Base-by-base conservation (phyloP, 495 filamentous ascomycete genomes). In the Aspergillus campestris region DNA sequence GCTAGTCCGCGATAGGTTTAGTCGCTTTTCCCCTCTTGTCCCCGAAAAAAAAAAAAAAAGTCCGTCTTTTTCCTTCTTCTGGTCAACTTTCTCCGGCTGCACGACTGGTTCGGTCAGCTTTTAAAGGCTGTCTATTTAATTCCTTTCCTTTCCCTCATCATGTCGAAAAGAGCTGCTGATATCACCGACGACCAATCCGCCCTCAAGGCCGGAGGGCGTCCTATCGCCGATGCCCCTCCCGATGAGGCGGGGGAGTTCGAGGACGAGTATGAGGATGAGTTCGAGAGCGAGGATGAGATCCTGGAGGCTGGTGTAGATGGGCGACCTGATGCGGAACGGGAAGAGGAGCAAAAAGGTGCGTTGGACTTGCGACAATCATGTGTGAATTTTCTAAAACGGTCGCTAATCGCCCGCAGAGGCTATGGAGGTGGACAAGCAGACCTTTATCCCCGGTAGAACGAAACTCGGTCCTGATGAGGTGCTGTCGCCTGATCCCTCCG, bases 211-310 rank as follows among this genome's bases (percentile, higher is more conserved):
- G 82, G 84, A 38, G 79, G 77, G 42, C 74, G 85, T 39, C 84
- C 82, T 53, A 58, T 71, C 31, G 45, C 61, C 46, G 55, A 69
- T 27, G 55, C 64, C 49, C 62, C 65, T 52, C 62, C 62, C 14
- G 71, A 78, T 52, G 86, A 89, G 42, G 83, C 83, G 69, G 86
- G 86, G 58, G 87, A 92, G 48, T 95, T 95, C 50, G 91, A 95
- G 63, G 91, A 97, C 65, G 87, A 95, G 52, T 97, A 84, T 50
- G 91, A 94, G 64, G 91, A 96, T 55, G 91, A 97, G 57, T 97
- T 87, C 57, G 90, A 95, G 72, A 94, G 88, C 56, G 91, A 95
- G 53, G 89, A 95, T 59, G 91, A 97, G 67, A 85, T 97, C 38
- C 64, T 96, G 41, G 92, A 96, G 68, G 90, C 91, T 27, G 92